These are phyloP conservation scores for Dalbergia cultrata DNA, from an alignment of 306 rosid species.

Conservation along the genomic window DNA sequence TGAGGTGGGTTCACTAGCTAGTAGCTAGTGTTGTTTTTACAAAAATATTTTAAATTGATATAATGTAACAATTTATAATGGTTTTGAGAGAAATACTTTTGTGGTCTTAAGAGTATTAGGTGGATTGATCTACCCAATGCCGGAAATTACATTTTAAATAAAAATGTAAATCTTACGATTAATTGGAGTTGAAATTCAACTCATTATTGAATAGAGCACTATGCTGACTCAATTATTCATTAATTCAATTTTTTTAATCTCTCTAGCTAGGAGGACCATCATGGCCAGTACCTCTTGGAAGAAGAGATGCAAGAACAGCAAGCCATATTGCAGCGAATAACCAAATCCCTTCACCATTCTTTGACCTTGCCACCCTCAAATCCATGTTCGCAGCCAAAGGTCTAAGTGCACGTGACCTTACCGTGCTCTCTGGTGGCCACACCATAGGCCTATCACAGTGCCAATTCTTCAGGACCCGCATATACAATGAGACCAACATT, in stretches of 20 bases:
- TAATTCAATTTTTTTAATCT: neutral
- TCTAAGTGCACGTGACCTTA: slow-evolving; percentile 59
- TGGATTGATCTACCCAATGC: too few species aligned
- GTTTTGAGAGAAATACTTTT: too few species aligned
- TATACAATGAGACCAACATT: slow-evolving; percentile 79
- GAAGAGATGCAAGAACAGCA: slow-evolving; percentile 82
- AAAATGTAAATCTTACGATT: too few species aligned
- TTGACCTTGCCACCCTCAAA: slow-evolving; percentile 59
- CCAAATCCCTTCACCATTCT: slow-evolving; percentile 66
- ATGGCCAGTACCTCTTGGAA: slow-evolving; percentile 72
- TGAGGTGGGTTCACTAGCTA: too few species aligned
- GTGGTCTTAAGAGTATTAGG: too few species aligned
- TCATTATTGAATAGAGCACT: too few species aligned
- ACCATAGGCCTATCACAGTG: slow-evolving; percentile 71
- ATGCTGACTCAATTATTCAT: neutral
- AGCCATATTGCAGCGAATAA: slow-evolving; percentile 68
- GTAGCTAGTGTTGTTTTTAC: too few species aligned
- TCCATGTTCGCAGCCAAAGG: slow-evolving; percentile 57
- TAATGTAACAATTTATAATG: too few species aligned
- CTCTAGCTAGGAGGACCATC: slow-evolving; percentile 78
- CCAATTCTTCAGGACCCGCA: slow-evolving; percentile 58
- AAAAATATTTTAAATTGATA: too few species aligned
- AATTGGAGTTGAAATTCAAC: too few species aligned
- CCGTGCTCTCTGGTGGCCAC: slow-evolving; percentile 81
- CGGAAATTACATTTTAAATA: too few species aligned